These are phyloP conservation scores for Haematococcus sp. DNA, from an alignment of 139 green algal species.

Conservation along the genomic window DNA sequence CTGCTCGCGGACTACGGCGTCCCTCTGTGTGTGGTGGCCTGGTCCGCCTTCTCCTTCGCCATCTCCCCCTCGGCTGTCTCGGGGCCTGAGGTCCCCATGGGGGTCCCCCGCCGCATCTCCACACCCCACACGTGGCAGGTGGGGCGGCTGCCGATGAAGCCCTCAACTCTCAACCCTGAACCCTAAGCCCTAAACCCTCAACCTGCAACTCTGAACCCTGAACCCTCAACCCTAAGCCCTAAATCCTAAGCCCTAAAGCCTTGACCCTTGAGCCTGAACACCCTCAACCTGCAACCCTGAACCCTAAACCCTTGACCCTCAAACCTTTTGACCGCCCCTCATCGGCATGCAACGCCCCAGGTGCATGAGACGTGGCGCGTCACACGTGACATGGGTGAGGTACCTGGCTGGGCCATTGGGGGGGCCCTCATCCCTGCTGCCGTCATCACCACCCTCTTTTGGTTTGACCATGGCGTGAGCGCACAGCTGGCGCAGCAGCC, in stretches of 20 bases:
- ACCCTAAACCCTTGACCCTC: too few species aligned
- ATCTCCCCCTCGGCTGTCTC: constrained; percentile 14
- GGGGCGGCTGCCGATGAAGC: too few species aligned
- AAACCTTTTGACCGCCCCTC: too few species aligned
- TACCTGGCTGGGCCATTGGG: constrained; percentile 61
- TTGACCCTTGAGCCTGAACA: too few species aligned
- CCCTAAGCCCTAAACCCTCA: too few species aligned
- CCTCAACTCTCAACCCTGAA: too few species aligned
- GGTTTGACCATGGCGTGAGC: constrained; percentile 85
- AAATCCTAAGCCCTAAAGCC: too few species aligned
- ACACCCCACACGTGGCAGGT: constrained; percentile 70
- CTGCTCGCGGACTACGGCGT: constrained; percentile 86
- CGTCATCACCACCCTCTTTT: constrained; percentile 87
- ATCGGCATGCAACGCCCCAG: neutral
- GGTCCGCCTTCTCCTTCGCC: constrained; percentile 63
- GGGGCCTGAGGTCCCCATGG: constrained; percentile 11
- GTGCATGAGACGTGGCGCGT: neutral
- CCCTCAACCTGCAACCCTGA: too few species aligned
- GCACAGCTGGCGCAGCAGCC: constrained; percentile 68
- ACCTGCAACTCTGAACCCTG: too few species aligned
- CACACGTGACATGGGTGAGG: constrained; percentile 31
- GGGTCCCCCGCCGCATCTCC: constrained; percentile 55
- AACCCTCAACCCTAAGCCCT: too few species aligned
- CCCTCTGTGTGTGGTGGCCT: constrained; percentile 65
- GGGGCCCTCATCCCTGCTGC: constrained; percentile 73